Evolutionary conservation across 1,284 basidiomycete genomes (phyloP).

Genomic region (Papiliotrema flavescens): DNA sequence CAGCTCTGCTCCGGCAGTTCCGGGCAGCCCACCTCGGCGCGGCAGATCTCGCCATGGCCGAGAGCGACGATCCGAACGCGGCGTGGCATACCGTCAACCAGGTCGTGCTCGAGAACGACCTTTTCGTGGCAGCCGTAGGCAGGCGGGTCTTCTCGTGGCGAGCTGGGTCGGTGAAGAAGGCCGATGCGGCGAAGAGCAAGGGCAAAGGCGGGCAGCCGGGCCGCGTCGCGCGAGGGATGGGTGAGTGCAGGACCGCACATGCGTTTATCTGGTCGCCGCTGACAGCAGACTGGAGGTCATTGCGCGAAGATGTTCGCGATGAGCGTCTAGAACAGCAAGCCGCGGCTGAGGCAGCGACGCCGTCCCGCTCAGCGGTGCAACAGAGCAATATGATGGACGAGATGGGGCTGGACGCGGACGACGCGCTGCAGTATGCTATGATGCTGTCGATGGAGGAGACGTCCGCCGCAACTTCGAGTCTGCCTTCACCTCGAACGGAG

Average conservation of each 20-base stretch:
- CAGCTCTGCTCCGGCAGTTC: slow-evolving; percentile 35
- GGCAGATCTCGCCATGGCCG: slow-evolving; percentile 29
- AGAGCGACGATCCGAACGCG: slow-evolving; percentile 27
- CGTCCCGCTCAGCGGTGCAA: slow-evolving; percentile 6
- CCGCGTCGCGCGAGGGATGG: background rate
- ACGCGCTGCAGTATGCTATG: slow-evolving; percentile 40
- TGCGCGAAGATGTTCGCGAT: slow-evolving; percentile 4
- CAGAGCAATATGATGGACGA: slow-evolving; percentile 29
- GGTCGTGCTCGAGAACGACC: slow-evolving; percentile 44
- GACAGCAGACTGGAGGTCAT: slow-evolving; percentile 1
- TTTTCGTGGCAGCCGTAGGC: slow-evolving; percentile 42
- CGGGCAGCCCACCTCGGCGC: slow-evolving; percentile 31
- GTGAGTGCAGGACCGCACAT: background rate
- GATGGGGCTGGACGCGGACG: slow-evolving; percentile 37
- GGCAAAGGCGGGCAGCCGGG: background rate
- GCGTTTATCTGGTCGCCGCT: background rate
- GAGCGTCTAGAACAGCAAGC: background rate
- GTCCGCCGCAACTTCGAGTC: no score
- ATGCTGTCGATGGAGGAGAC: slow-evolving; percentile 34
- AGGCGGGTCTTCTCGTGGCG: slow-evolving; percentile 43
- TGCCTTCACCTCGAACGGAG: no score
- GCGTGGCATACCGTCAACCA: slow-evolving; percentile 40
- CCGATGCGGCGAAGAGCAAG: slow-evolving; percentile 26
- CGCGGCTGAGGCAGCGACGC: slow-evolving; percentile 1
- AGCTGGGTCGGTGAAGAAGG: slow-evolving; percentile 39